Evolutionary conservation across 1,139 yeast species (phyloP), one percentile per base, ranked within the genome.

Genomic region (Suhomyces wounanorum): DNA sequence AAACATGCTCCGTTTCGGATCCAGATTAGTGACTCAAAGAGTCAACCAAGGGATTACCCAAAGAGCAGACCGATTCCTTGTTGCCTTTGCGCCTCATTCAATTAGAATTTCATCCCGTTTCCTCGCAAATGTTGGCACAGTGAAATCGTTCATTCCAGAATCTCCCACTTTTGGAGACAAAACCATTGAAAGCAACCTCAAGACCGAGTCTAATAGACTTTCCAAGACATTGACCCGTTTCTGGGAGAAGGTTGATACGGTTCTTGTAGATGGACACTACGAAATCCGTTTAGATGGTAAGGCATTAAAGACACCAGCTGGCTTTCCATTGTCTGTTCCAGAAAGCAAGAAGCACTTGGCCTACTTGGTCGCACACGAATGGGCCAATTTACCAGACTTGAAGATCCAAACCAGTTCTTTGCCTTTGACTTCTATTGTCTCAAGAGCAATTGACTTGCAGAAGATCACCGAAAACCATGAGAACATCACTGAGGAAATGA

Each of bases 371-470:
- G 84, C 84, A 41, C 91, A 90, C 63, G 99, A 94, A 70, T 95
- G 99, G 99, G 78, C 84, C 49, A 80, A 81, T 47, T 72, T 94
- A 52, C 83, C 96, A 1, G 79, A 81, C 51, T 76, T 87, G 56
- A 82, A 87, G 56, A 82, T 92, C 60, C 89, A 88, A 65, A 87
- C 94, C 31, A 88, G 87, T 63, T 75, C 89, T 23, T 77, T 94
- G 46, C 98, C 98, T 2, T 72, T 94, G 53, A 94, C 99, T 0
- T 89, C 97, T 0, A 69, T 94, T 48, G 87, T 89, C 1, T 84
- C 97, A 0, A 78, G 99, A 56, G 89, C 96, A 11, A 83, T 94
- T 49, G 99, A 94, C 67, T 70, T 87, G 59, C 66, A 75, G 1
- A 66, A 69, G 18, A 69, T 66, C 23, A 60, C 60, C 47, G 58